A percentile compares a stretch with the other conserved stretches of the same genome.
Evolutionary conservation across 2,329 filamentous ascomycete genomes (phyloP).

Genomic region (Clarireedia hainanense): DNA sequence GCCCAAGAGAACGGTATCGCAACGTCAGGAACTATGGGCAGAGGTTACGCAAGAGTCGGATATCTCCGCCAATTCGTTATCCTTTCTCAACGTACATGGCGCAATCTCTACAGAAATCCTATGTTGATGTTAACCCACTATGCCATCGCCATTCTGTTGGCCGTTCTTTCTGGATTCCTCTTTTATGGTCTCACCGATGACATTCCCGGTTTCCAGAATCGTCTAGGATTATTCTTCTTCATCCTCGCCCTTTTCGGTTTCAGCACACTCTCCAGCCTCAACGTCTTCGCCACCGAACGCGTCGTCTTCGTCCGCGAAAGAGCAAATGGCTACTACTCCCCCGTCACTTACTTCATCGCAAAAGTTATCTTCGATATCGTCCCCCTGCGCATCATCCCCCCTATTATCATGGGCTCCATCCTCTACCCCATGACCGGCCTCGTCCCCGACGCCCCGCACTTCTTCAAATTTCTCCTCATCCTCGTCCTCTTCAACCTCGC

Average conservation of each 20-base stretch:
- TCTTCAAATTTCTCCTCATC: conserved; percentile 85
- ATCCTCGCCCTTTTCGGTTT: conserved; percentile 92
- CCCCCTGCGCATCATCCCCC: conserved; percentile 86
- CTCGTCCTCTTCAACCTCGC: conserved; percentile 94
- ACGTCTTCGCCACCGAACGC: conserved; percentile 85
- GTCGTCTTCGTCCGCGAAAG: conserved; percentile 87
- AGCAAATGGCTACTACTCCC: conserved; percentile 93
- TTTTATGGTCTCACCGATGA: conserved; percentile 97
- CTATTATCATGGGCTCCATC: conserved; percentile 90
- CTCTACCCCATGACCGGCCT: conserved; percentile 97
- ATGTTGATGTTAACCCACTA: conserved; percentile 99
- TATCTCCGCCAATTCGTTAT: conserved; percentile 79
- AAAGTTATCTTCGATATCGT: conserved; percentile 99
- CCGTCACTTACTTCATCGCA: conserved; percentile 85
- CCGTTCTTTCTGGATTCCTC: conserved; percentile 87
- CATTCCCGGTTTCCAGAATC: conserved; percentile 95
- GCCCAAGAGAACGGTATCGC: conserved; percentile 41
- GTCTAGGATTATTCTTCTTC: conserved; percentile 96
- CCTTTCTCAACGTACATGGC: conserved; percentile 86
- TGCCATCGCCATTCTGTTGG: conserved; percentile 89
- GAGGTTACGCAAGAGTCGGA: conserved; percentile 75
- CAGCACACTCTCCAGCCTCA: conserved; percentile 87
- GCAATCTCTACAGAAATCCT: conserved; percentile 93
- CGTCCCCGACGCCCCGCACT: conserved; percentile 72
- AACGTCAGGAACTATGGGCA: conserved; percentile 50